Conservation (phyloP, 306 rosid species). For the Myrica gale region DNA sequence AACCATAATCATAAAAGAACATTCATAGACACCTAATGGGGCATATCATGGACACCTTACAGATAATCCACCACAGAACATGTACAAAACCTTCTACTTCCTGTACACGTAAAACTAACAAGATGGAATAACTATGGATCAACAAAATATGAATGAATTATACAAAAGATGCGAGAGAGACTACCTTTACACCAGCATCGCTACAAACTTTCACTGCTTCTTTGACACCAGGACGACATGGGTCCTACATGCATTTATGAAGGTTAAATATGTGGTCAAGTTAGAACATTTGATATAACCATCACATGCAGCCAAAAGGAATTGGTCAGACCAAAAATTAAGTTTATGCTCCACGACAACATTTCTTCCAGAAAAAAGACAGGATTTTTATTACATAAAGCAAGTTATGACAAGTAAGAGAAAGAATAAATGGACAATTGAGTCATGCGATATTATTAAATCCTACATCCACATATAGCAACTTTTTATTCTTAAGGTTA, state of each 20-base stretch:
- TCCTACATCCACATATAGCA: too few species aligned
- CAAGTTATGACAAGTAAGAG: too few species aligned
- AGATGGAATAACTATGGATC: background rate
- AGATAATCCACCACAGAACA: background rate
- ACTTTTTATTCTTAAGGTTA: too few species aligned
- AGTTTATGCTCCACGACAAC: too few species aligned
- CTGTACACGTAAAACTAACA: background rate
- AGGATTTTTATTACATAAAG: too few species aligned
- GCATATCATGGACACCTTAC: background rate
- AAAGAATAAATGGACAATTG: too few species aligned
- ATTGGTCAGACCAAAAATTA: background rate
- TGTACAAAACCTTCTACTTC: background rate
- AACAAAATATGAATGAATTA: background rate
- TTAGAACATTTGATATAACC: background rate
- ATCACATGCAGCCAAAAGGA: background rate
- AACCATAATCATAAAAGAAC: background rate
- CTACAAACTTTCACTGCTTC: slow-evolving; percentile 76
- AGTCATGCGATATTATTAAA: too few species aligned
- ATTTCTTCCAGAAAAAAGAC: too few species aligned
- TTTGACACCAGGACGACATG: slow-evolving; percentile 80
- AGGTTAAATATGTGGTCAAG: slow-evolving; percentile 11
- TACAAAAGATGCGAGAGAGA: slow-evolving; percentile 21
- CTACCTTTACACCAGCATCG: slow-evolving; percentile 92
- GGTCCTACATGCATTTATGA: slow-evolving; percentile 58
- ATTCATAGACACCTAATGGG: background rate